phyloP scores from a whole-genome alignment of 257 asterid species.

The Ocimum tenuiflorum region DNA sequence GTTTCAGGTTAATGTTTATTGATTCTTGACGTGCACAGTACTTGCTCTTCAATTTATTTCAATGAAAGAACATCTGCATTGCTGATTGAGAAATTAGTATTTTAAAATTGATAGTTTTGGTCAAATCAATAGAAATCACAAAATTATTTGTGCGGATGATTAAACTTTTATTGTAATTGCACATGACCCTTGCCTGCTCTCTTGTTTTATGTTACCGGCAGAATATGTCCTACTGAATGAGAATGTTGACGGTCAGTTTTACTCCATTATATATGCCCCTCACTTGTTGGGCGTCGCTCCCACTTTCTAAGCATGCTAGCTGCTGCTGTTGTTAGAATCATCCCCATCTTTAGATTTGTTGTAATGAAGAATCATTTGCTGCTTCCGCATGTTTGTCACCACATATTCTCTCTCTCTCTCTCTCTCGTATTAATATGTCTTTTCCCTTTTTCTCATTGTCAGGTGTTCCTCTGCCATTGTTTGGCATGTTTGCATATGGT shows the following conservation, averaged over 20 bases:
- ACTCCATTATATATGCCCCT: constrained; percentile 1
- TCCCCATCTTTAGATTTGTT: constrained; percentile 2
- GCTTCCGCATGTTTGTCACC: not conserved
- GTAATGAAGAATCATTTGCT: constrained; percentile 11
- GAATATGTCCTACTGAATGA: too few species aligned
- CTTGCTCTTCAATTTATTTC: not conserved
- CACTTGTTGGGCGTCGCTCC: not conserved
- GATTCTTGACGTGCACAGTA: not conserved
- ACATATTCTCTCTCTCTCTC: not conserved
- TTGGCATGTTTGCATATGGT: constrained; percentile 92
- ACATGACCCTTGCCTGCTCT: not conserved
- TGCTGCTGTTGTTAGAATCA: not conserved
- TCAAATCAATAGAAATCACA: not conserved
- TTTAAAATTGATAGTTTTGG: constrained; percentile 1
- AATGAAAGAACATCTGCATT: not conserved
- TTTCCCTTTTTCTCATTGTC: constrained; percentile 28
- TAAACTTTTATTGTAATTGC: not conserved
- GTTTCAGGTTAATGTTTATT: not conserved
- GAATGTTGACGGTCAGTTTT: not conserved
- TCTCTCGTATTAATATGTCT: constrained; percentile 14
- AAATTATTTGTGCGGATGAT: not conserved
- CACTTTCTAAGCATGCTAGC: not conserved
- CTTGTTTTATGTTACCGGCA: too few species aligned
- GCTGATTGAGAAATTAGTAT: not conserved
- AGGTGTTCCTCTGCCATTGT: constrained; percentile 87